phyloP scores from a whole-genome alignment of 441 rosid genomes.

The Kokia cookei region DNA sequence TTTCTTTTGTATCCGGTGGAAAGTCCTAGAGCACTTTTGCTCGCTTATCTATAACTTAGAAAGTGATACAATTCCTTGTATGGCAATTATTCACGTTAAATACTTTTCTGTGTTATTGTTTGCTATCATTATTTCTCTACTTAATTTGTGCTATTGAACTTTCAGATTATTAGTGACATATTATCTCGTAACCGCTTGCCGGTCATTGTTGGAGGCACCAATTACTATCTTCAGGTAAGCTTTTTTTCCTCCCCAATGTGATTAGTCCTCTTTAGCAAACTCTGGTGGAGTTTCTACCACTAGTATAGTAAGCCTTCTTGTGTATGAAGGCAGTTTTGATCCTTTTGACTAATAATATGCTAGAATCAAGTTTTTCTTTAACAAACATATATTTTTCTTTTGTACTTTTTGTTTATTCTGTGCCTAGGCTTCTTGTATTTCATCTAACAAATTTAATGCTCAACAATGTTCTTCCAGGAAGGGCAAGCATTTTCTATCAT shows the following conservation, averaged over 20 bases:
- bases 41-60: background rate
- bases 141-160: slow-evolving; percentile 7
- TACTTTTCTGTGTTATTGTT: background rate
- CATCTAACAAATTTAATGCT: background rate
- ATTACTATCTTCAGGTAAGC: slow-evolving; percentile 83
- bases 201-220: slow-evolving; percentile 85
- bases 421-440: background rate
- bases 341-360: background rate
- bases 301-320: background rate
- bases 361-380: background rate
- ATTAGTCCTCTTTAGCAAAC: background rate
- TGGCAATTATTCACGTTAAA: background rate
- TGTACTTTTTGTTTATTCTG: background rate
- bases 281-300: background rate
- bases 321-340: background rate
- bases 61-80: background rate
- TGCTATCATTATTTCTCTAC: background rate
- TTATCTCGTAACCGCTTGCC: slow-evolving; percentile 59
- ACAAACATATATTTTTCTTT: background rate
- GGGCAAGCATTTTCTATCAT: background rate
- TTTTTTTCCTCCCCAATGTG: background rate
- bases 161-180: slow-evolving; percentile 68
- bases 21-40: background rate
- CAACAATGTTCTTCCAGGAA: background rate
- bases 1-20: background rate